Evolutionary conservation across 768 basidiomycete species (phyloP), one percentile per base, ranked within the genome.

Genomic region (Neoboletus magnificus): DNA sequence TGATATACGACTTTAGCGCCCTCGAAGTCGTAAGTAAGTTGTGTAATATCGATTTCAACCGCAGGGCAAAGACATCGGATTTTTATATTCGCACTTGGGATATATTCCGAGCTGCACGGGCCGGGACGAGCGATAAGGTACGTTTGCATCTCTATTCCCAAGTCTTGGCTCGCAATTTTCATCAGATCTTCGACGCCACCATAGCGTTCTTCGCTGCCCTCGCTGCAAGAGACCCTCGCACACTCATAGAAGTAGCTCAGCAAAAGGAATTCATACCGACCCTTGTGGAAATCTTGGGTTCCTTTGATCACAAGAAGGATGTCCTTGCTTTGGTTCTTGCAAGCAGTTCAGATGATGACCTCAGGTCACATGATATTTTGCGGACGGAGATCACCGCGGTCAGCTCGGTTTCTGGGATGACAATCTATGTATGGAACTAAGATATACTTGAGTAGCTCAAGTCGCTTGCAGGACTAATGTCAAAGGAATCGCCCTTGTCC

Each of bases 31-130:
- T 85, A 4, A 82, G 76, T 15, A 91, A 92, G 64, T 71, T 93
- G 12, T 87, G 86, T 53, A 85, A 89, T 58, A 51, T 70, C 1
- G 88, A 90, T 12, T 93, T 93, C 63, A 76, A 82, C n/a, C 83
- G 91, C 5, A 87, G 87, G 61, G 89, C 89, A 3, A 89, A 85
- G 60, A 83, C 86, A 0, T 82, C 89, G 0, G 90, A 92, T 63
- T 89, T 91, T 55, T 77, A 85, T 27, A 70, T 73, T 15, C 80
- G 78, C 37, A 83, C 87, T 2, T 93, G 89, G 88, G 82, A 86
- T 50, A 76, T 82, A 12, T 74, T 92, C 36, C 64, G 76, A 41
- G 74, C 72, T 9, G 82, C 85, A 3, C 84, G 84, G 3, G 86
- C 78, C 16, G 85, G 85, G 2, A 71, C 71, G 39, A 80, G 78